phyloP scores from a whole-genome alignment of 108 stramenopile species.

The Poteriospumella lacustris region DNA sequence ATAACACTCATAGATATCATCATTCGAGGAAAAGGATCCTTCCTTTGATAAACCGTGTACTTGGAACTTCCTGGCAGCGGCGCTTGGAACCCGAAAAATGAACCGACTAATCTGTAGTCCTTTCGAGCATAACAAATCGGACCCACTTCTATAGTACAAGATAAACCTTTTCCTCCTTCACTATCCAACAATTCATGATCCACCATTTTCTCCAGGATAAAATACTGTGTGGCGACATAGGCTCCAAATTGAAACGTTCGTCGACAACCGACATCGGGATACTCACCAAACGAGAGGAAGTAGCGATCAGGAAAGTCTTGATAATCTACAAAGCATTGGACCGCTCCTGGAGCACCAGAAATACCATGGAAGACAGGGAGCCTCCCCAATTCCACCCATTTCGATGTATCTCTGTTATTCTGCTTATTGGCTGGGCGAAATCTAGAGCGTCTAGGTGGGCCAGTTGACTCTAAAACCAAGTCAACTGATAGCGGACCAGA shows the following conservation, averaged over 20 bases:
- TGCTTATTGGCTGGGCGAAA: not conserved
- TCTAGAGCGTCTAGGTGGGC: not conserved
- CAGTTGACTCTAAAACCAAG: not conserved
- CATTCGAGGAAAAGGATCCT: constrained; percentile 25
- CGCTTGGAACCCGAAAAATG: constrained; percentile 4
- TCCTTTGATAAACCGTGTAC: constrained; percentile 9
- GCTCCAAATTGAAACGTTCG: not conserved
- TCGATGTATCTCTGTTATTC: not conserved
- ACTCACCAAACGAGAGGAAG: not conserved
- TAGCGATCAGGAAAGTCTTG: constrained; percentile 4
- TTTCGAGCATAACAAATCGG: not conserved
- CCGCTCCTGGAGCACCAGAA: not conserved
- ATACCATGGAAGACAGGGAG: not conserved
- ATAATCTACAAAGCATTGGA: not conserved
- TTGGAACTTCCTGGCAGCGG: not conserved
- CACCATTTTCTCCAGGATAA: not conserved
- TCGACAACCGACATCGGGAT: not conserved
- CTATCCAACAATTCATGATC: constrained; percentile 1
- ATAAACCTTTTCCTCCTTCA: constrained; percentile 18
- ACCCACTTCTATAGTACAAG: constrained; percentile 5
- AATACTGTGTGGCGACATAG: constrained; percentile 21
- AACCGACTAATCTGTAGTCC: constrained; percentile 16
- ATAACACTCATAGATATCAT: not conserved
- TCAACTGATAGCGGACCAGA: not conserved
- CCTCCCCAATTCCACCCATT: not conserved